Conservation (phyloP, 306 rosid species). For the Cicer judaicum region DNA sequence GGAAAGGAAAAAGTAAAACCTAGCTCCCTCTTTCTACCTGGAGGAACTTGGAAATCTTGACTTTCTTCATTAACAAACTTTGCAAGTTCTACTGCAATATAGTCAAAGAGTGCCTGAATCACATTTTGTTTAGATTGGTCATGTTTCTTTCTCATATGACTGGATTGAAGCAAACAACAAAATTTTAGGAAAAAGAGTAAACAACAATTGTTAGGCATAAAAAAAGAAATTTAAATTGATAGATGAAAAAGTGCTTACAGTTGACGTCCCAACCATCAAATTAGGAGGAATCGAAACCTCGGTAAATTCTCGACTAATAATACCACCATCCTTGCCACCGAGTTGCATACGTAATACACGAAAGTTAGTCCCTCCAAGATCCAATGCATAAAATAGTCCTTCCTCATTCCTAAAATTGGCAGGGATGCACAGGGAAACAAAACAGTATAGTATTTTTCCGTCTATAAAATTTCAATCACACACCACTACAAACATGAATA, state of each 20-base stretch:
- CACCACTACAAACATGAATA: neutral
- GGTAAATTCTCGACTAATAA: slow-evolving; percentile 63
- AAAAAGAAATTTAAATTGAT: slow-evolving; percentile 6
- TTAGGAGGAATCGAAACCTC: slow-evolving; percentile 88
- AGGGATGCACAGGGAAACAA: slow-evolving; percentile 23
- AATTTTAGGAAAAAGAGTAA: slow-evolving; percentile 16
- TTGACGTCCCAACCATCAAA: slow-evolving; percentile 80
- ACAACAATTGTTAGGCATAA: neutral
- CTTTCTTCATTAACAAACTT: slow-evolving; percentile 85
- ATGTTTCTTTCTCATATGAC: slow-evolving; percentile 32
- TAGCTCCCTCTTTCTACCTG: slow-evolving; percentile 88
- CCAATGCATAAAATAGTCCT: slow-evolving; percentile 90
- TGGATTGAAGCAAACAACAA: slow-evolving; percentile 8
- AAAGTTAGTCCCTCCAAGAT: slow-evolving; percentile 98
- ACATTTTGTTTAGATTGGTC: slow-evolving; percentile 43
- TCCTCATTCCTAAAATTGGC: slow-evolving; percentile 66
- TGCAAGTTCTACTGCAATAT: slow-evolving; percentile 76
- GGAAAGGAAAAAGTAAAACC: slow-evolving; percentile 99
- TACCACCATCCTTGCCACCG: slow-evolving; percentile 74
- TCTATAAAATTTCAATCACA: neutral
- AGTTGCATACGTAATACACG: slow-evolving; percentile 90
- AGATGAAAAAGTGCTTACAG: slow-evolving; percentile 57
- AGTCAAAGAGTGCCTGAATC: slow-evolving; percentile 90
- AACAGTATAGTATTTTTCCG: neutral
- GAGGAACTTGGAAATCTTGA: slow-evolving; percentile 65